Percentiles rank a stretch among this genome's conserved stretches.
These are phyloP conservation scores for Cladosporium velox DNA, from an alignment of 2,329 filamentous ascomycete genomes.

Conservation along the genomic window DNA sequence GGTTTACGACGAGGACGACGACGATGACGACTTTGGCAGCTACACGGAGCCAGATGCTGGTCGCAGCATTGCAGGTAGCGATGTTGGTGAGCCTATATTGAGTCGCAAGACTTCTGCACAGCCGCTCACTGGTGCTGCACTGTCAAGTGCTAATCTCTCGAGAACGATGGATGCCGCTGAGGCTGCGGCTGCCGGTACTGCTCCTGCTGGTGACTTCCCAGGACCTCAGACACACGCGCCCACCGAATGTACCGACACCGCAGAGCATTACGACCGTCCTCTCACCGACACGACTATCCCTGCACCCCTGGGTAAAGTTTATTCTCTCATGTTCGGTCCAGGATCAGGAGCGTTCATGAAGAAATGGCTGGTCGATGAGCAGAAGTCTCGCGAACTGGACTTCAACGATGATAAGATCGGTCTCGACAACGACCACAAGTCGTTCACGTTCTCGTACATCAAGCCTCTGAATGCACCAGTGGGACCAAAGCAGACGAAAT, in stretches of 20 bases:
- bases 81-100: conserved; percentile 50
- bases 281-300: conserved; percentile 83
- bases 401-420: conserved; percentile 81
- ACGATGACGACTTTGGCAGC: conserved; percentile 65
- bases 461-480: conserved; percentile 84
- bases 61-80: conserved; percentile 57
- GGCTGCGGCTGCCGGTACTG: conserved; percentile 43
- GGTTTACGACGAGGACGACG: conserved; percentile 76
- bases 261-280: conserved; percentile 79
- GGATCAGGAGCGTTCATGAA: conserved; percentile 78
- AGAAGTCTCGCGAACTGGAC: conserved; percentile 85
- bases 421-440: conserved; percentile 68
- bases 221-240: conserved; percentile 79
- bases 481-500: conserved; percentile 92
- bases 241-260: conserved; percentile 80
- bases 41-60: conserved; percentile 55
- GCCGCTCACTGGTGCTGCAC: conserved; percentile 39
- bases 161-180: conserved; percentile 37
- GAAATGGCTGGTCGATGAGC: conserved; percentile 81
- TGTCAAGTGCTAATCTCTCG: conserved; percentile 41
- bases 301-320: conserved; percentile 89
- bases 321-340: conserved; percentile 82
- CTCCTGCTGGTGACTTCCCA: conserved; percentile 68
- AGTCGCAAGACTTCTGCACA: conserved; percentile 71
- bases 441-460: conserved; percentile 80